Base-by-base conservation (phyloP, 2,329 filamentous ascomycete genomes). In the Paecilomyces variotii region DNA sequence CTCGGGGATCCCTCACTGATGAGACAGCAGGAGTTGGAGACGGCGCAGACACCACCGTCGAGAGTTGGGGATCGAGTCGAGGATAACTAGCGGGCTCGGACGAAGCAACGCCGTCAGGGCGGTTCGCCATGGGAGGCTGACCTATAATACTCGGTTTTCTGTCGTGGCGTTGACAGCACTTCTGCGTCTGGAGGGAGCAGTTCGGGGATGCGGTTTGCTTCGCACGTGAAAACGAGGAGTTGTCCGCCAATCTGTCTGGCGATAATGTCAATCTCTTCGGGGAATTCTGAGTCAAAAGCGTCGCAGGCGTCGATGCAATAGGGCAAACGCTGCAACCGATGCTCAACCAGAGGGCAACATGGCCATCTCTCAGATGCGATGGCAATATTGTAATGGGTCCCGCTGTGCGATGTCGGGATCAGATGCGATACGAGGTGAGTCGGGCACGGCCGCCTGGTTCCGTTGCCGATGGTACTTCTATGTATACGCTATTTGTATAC, bases 1-100 rank as follows among this genome's bases (percentile, higher is more conserved):
- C 39, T 45, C 39, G 52, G 63, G 63, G 27, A 28, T 52, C 50
- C 27, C 50, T 52, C 25, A 52, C 50, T 11, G 50, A 52, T 4
- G 50, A 52, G 10, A 52, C 25, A 6, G 27, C 50, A 24, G 50
- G 24, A 52, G 50, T n/a, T 19, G 50, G 50, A 26, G 50, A 52
- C 5, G 50, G 50, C 50, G 50, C 9, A 32, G 30, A 27, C 19
- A 28, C 12, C 50, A 52, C 50, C 11, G 58, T 53, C 52, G 53
- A 60, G 53, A 10, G 54, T 32, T 53, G 62, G 61, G 54, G 60
- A 52, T 49, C 57, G 32, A 56, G 59, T 57, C 50, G 60, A 53
- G 10, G 61, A 62, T 51, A 53, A 56, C 32, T 19, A 49, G 34
- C 34, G n/a, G 55, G 14, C 49, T 28, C 35, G 51, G 49, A 51